These are phyloP conservation scores for Furcasterigmium sp. DNA, from an alignment of 2,329 filamentous ascomycete genomes.

Conservation along the genomic window DNA sequence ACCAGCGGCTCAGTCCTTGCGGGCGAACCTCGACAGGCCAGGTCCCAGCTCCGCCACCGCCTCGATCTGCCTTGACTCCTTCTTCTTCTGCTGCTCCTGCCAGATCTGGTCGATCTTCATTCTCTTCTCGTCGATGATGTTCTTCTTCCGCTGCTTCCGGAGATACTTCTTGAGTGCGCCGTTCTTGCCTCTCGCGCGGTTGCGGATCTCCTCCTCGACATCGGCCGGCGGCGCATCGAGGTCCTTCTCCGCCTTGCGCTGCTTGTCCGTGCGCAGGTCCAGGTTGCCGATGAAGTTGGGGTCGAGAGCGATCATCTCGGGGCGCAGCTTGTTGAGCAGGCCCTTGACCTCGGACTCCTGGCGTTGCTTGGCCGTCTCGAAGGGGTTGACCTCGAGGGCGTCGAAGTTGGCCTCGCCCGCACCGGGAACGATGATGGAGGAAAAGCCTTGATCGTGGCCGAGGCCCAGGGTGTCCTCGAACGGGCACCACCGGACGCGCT, in stretches of 20 bases:
- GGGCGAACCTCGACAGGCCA: constrained; percentile 78
- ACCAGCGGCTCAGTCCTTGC: constrained; percentile 42
- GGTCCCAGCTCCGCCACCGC: constrained; percentile 74
- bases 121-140: constrained; percentile 94
- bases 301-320: constrained; percentile 94
- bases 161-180: constrained; percentile 82
- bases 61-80: constrained; percentile 56
- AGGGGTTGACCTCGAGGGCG: constrained; percentile 88
- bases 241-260: constrained; percentile 71
- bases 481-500: constrained; percentile 85
- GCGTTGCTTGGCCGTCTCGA: constrained; percentile 87
- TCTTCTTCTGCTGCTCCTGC: constrained; percentile 64
- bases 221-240: constrained; percentile 63
- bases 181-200: constrained; percentile 84
- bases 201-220: constrained; percentile 59
- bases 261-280: constrained; percentile 73
- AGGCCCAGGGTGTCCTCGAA: constrained; percentile 91
- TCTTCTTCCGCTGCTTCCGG: constrained; percentile 86
- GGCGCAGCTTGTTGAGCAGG: constrained; percentile 88
- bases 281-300: constrained; percentile 88
- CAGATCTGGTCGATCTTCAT: constrained; percentile 79
- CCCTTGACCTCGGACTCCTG: constrained; percentile 88
- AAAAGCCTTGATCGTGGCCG: constrained; percentile 80
- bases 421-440: constrained; percentile 83
- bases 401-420: constrained; percentile 98